These are phyloP conservation scores for Cardamine occulta DNA, from an alignment of 345 rosid genomes.

Conservation along the genomic window DNA sequence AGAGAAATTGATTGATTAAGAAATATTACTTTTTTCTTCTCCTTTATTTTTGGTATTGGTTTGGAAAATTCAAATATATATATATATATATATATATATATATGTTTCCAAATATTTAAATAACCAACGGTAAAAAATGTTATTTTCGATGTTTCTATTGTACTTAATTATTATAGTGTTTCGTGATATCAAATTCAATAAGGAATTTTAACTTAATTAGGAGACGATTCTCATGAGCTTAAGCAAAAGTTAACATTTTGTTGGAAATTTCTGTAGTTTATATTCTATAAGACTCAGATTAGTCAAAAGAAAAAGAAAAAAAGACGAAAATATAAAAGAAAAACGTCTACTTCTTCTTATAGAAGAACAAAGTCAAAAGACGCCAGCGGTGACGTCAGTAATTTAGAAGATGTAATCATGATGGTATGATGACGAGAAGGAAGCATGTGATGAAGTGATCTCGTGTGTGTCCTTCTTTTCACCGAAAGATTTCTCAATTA, in stretches of 20 bases:
- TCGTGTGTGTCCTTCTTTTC: neutral
- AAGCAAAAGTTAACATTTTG: neutral
- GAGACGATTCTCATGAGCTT: constrained; percentile 3
- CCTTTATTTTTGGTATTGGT: neutral
- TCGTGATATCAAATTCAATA: constrained; percentile 4
- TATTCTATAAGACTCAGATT: neutral
- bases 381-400: neutral
- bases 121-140: neutral
- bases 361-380: constrained; percentile 8
- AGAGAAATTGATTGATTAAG: too few relatives aligned
- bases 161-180: neutral
- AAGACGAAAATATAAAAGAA: neutral
- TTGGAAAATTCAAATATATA: neutral
- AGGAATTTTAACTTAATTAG: too few relatives aligned
- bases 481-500: constrained; percentile 7
- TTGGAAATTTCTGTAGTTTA: neutral
- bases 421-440: constrained; percentile 18
- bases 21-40: too few relatives aligned
- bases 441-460: constrained; percentile 12
- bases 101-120: too few relatives aligned
- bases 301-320: neutral
- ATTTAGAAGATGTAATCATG: constrained; percentile 20
- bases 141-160: neutral
- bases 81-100: too few relatives aligned
- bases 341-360: neutral